Percentiles rank a stretch among this genome's conserved stretches.
phyloP scores from a whole-genome alignment of 164 flowering plant species.

The Piper longum region DNA sequence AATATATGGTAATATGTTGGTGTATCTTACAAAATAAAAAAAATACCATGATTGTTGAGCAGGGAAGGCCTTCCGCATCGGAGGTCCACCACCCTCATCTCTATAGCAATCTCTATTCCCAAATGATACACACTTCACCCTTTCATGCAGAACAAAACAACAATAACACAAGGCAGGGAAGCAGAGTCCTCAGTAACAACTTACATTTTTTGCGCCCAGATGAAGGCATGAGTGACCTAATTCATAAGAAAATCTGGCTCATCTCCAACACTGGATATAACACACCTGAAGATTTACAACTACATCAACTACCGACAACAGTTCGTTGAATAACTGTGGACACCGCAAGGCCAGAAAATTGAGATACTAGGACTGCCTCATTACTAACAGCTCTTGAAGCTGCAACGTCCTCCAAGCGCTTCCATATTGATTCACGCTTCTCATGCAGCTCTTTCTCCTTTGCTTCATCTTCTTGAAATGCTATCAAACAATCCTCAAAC shows the following conservation, averaged over 20 bases:
- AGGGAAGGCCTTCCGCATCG: slow-evolving; percentile 5
- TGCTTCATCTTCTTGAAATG: slow-evolving; percentile 49
- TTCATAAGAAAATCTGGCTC: slow-evolving; percentile 1
- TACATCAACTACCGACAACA: slow-evolving; percentile 26
- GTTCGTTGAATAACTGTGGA: slow-evolving; percentile 24
- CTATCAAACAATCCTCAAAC: slow-evolving; percentile 49
- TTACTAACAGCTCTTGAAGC: slow-evolving; percentile 42
- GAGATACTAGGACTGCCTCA: slow-evolving; percentile 49
- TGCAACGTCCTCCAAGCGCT: slow-evolving; percentile 67
- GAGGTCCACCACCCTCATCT: slow-evolving; percentile 2
- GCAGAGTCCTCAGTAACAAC: neutral
- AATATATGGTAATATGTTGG: slow-evolving; percentile 4
- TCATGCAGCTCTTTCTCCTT: slow-evolving; percentile 34
- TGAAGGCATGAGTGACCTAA: neutral
- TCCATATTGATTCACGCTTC: slow-evolving; percentile 54
- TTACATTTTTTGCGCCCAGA: neutral
- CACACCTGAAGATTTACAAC: neutral
- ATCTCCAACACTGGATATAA: neutral
- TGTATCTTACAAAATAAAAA: slow-evolving; percentile 4
- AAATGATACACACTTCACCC: slow-evolving; percentile 6
- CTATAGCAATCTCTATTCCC: slow-evolving; percentile 3
- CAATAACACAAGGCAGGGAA: neutral
- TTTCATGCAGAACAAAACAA: neutral
- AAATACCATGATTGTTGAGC: neutral
- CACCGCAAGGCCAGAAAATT: slow-evolving; percentile 35